These are phyloP conservation scores for Lophiostoma macrostomum DNA, from an alignment of 495 filamentous ascomycete species.

Conservation along the genomic window DNA sequence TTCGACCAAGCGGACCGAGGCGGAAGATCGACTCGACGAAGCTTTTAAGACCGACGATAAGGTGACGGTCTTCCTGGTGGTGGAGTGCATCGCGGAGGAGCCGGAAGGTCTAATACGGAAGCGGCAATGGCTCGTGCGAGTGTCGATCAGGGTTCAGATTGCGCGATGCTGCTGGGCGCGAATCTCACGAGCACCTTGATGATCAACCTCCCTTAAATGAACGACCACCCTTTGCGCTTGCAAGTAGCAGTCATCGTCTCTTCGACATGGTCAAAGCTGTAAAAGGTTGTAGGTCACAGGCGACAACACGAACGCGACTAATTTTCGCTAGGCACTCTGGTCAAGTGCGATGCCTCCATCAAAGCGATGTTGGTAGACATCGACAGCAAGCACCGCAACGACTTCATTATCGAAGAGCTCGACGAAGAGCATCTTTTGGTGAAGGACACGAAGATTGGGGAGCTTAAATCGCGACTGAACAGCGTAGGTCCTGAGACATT, in stretches of 20 bases:
- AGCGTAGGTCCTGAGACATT: slow-evolving; percentile 42
- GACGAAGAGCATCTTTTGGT: slow-evolving; percentile 50
- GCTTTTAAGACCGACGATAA: background rate
- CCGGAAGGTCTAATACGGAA: slow-evolving; percentile 6
- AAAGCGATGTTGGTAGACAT: slow-evolving; percentile 74
- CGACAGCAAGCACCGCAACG: slow-evolving; percentile 58
- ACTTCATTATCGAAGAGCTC: slow-evolving; percentile 63
- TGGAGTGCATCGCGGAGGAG: no score
- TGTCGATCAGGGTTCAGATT: slow-evolving; percentile 14
- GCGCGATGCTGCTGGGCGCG: no score
- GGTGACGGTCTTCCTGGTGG: background rate
- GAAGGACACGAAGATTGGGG: slow-evolving; percentile 54
- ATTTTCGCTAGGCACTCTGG: slow-evolving; percentile 37
- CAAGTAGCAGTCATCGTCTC: background rate
- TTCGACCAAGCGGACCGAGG: background rate
- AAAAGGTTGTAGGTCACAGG: no score
- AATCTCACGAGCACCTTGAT: slow-evolving; percentile 11
- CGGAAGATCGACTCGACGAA: background rate
- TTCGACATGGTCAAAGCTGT: slow-evolving; percentile 25
- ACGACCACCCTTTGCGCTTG: no score
- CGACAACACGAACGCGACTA: no score
- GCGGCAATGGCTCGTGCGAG: background rate
- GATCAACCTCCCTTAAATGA: no score
- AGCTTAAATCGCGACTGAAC: slow-evolving; percentile 65
- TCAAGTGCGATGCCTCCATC: slow-evolving; percentile 63